Conservation (phyloP, 129 eudicot species). For the Flaveria sonorensis region DNA sequence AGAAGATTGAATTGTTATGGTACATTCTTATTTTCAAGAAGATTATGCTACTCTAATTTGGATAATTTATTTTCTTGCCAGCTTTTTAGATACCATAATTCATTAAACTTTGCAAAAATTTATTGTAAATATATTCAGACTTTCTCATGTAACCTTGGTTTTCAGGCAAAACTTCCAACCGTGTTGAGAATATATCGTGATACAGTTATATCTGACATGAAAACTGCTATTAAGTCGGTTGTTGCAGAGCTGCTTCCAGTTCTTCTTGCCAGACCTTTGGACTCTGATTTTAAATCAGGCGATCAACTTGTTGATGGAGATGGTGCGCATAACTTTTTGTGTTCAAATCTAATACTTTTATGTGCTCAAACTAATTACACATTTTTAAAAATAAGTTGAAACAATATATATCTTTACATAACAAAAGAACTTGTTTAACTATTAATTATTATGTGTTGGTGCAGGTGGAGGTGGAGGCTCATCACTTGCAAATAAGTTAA, state of each 20-base stretch:
- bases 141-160: slow-evolving; percentile 21
- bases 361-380: background rate
- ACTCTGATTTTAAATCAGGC: slow-evolving; percentile 58
- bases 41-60: slow-evolving; percentile 5
- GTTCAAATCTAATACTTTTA: background rate
- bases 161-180: slow-evolving; percentile 89
- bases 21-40: background rate
- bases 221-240: slow-evolving; percentile 73
- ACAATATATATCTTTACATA: slow-evolving; percentile 9
- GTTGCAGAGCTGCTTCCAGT: slow-evolving; percentile 82
- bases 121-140: slow-evolving; percentile 7
- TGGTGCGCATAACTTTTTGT: slow-evolving; percentile 50
- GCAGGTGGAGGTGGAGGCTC: slow-evolving; percentile 74
- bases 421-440: slow-evolving; percentile 14
- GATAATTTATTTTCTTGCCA: slow-evolving; percentile 10
- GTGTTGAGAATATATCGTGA: slow-evolving; percentile 93
- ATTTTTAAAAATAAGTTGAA: slow-evolving; percentile 4
- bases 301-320: slow-evolving; percentile 76
- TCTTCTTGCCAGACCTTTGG: slow-evolving; percentile 56
- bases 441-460: slow-evolving; percentile 29
- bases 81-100: slow-evolving; percentile 18
- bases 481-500: slow-evolving; percentile 87
- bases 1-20: slow-evolving; percentile 11
- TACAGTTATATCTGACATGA: slow-evolving; percentile 87
- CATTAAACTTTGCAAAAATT: slow-evolving; percentile 11